Evolutionary conservation across 257 asterid genomes (phyloP), one percentile per base, ranked within the genome.

Genomic region (Fraxinus excelsior): DNA sequence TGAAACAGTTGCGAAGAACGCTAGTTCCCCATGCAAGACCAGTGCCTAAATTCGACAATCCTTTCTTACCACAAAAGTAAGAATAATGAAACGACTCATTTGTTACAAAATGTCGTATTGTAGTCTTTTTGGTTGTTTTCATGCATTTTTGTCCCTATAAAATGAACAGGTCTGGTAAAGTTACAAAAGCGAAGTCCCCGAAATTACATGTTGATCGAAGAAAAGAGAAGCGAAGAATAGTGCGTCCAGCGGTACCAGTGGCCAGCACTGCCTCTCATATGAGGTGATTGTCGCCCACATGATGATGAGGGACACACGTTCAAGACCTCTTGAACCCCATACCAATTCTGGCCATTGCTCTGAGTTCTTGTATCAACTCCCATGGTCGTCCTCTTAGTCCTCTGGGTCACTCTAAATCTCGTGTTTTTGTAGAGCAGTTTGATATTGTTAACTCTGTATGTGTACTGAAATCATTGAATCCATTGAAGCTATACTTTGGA

Each of bases 1-100:
- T 95, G 84, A 95, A 95, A 80, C 97, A 93, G 81, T 35, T 91
- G 72, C 72, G 98, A 72, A 87, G 95, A 81, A 91, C 94, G n/a
- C 80, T 93, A 81, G 91, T 93, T 56, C 94, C 93, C 12, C 99
- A 87, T 80, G 96, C 97, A 56, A 88, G 96, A 80, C 94, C 96
- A 0, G 94, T 89, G 31, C 99, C 99, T 1, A 88, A 88, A 2
- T 95, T 91, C 51, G 78, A 86, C 46, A 82, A 86, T 74, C 98
- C 98, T 35, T 95, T 95, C 93, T 74, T 90, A 82, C 98, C 98
- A 19, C 96, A 88, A 2, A 93, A 82, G 97, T 92, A 86, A 1
- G 94, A 23, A 38, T 13, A 75, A 2, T 9, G 3, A 12, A 5
- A 34, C 28, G 0, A 21, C 38, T 21, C 10, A 13, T 23, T 14